Percentiles rank a stretch among this genome's conserved stretches.
phyloP scores from a whole-genome alignment of 257 asterid species.

The Marsdenia floribunda region DNA sequence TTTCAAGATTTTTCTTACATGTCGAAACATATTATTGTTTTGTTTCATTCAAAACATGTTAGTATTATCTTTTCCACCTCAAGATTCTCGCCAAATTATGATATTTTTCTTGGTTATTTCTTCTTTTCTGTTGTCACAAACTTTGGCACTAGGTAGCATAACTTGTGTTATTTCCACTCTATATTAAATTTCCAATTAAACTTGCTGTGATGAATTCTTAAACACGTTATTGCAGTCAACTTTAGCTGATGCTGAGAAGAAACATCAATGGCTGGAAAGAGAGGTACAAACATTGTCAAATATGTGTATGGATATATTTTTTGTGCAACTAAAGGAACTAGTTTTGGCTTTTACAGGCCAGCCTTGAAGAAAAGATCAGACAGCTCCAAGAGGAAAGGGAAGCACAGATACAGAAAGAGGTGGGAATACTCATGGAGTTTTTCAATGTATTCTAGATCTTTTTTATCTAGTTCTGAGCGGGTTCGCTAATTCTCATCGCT shows the following conservation, averaged over 20 bases:
- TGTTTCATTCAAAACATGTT: too few relatives aligned
- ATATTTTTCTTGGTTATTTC: background rate
- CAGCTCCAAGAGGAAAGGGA: conserved; percentile 41
- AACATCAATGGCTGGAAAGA: conserved; percentile 32
- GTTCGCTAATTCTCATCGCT: background rate
- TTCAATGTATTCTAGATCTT: conserved; percentile 1
- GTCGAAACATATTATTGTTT: background rate
- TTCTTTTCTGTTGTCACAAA: background rate
- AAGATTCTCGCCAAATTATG: background rate
- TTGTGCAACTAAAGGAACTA: conserved; percentile 22
- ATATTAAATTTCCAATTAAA: background rate
- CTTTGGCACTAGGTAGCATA: background rate
- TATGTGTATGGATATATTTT: conserved; percentile 6
- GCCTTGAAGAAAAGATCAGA: conserved; percentile 35
- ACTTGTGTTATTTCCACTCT: background rate
- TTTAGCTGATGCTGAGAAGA: conserved; percentile 35
- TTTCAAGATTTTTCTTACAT: background rate
- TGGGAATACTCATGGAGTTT: conserved; percentile 7
- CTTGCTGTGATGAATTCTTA: background rate
- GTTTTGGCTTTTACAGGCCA: conserved; percentile 34
- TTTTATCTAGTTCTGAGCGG: background rate
- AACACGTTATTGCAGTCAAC: conserved; percentile 23
- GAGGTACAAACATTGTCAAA: conserved; percentile 34
- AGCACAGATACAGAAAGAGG: conserved; percentile 45
- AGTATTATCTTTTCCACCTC: background rate